Evolutionary conservation across 371 early-diverging fungal genomes (phyloP), one percentile per base, ranked within the genome.

Genomic region (Mucor irregularis): DNA sequence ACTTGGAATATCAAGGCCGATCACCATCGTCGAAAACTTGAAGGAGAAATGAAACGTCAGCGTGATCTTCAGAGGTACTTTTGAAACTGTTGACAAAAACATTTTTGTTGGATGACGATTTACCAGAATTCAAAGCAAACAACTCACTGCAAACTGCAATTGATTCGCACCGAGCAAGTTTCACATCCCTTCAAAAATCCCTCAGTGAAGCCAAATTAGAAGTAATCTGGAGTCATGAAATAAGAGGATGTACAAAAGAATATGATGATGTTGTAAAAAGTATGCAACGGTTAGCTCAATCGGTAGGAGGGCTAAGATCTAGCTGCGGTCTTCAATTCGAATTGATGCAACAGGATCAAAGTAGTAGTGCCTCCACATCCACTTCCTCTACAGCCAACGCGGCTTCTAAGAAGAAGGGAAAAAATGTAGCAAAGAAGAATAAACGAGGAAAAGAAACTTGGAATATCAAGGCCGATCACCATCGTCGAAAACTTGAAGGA

Each of bases 281-380:
- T 17, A 76, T 88, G 52, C 80, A 85, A 50, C 81, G 82, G 0
- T 69, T 90, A 21, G 81, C 89, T 25, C 86, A 85, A 56, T 81
- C 81, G 33, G 66, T 88, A 37, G 81, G 86, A 29, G 81, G 87
- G 11, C 61, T 86, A 14, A 62, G 85, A 30, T 84, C 84, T 52
- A 81, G 84, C 24, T 83, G 84, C 56, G 87, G 85, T 21, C 53
- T 86, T 14, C 83, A 86, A 52, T 82, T 80, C 58, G 86, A 84
- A 51, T 71, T 78, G 26, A 57, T 86, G 48, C 39, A 59, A 7
- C 50, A 58, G 14, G 53, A 55, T 0, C 13, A 22, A 0, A 8
- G 7, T 28, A 17, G 29, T 5, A 17, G 31, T 31, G 8, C 19
- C 33, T 28, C 33, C 1, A 30, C 17, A 25, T 24, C n/a, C 0